Conservation (phyloP, 108 stramenopile genomes). For the Aureococcus anophagefferens region DNA sequence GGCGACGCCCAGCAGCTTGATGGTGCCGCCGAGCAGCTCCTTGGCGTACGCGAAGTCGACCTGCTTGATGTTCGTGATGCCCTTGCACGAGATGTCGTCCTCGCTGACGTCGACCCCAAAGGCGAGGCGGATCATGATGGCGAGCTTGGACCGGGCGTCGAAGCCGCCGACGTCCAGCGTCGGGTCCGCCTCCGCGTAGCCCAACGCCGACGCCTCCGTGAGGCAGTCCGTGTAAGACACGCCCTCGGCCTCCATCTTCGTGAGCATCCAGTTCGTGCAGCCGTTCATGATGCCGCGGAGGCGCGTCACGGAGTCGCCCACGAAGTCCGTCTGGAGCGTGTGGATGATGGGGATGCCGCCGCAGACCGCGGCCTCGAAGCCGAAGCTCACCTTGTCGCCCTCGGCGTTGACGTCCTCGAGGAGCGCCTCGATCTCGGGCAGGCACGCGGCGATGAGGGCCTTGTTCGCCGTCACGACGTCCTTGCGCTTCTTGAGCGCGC, state of each 20-base stretch:
- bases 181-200: conserved; percentile 90
- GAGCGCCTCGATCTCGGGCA: conserved; percentile 71
- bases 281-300: conserved; percentile 89
- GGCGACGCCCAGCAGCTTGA: conserved; percentile 71
- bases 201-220: conserved; percentile 66
- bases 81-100: conserved; percentile 64
- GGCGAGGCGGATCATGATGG: conserved; percentile 71
- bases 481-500: conserved; percentile 61
- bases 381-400: conserved; percentile 47
- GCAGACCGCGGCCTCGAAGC: conserved; percentile 91
- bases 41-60: conserved; percentile 71
- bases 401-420: conserved; percentile 39
- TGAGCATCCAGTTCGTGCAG: conserved; percentile 96
- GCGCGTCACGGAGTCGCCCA: conserved; percentile 71
- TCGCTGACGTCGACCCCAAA: conserved; percentile 73
- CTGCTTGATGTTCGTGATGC: conserved; percentile 70
- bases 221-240: conserved; percentile 73
- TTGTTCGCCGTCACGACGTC: conserved; percentile 94
- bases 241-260: conserved; percentile 83
- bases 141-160: conserved; percentile 74
- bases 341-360: conserved; percentile 95
- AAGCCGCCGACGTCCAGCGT: conserved; percentile 82
- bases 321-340: conserved; percentile 80
- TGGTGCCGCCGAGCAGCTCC: conserved; percentile 75
- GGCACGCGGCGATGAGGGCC: conserved; percentile 78